Evolutionary conservation across 257 asterid genomes (phyloP), one percentile per base, ranked within the genome.

Genomic region (Nicotiana benthamiana): DNA sequence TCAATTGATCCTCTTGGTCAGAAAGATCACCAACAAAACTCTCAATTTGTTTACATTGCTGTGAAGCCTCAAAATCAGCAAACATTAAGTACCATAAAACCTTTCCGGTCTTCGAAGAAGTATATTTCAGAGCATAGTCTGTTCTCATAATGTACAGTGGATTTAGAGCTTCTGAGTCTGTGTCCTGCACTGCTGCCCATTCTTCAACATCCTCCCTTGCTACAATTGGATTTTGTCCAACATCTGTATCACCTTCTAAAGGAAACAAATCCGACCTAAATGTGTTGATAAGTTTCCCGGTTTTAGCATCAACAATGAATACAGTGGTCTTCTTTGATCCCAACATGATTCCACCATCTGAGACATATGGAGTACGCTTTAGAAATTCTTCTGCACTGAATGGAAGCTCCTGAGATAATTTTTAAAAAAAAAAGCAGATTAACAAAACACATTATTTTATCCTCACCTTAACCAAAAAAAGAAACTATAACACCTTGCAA

Each of bases 321-420:
- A 88, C 92, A 57, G 94, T 83, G 76, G 97, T 91, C 81, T 82
- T 93, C 90, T 90, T 94, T 18, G 98, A 93, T 59, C 97, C 95
- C 75, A 93, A 80, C 92, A 91, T 87, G 75, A 94, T 83, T 43
- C 97, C 97, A 6, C 94, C 87, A 75, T 90, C 87, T 28, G 91
- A 85, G 67, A 89, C 87, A 75, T 86, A 86, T 51, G 98, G 98
- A 75, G 97, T 89, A 15, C 87, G 91, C 56, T 84, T 88, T 70
- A 94, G 84, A 72, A 94, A 80, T 84, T 93, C 97, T 79, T 94
- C 97, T 75, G 87, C 91, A 81, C 82, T 87, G 63, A 90, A 60
- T 5, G 88, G 87, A 57, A 91, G 93, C 85, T 90, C 88, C 97
- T 93, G 91, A 80, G 80, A 62, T 74, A 6, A 11, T 81, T 32